Conservation (phyloP, 306 rosid species). For the Fragaria iinumae region DNA sequence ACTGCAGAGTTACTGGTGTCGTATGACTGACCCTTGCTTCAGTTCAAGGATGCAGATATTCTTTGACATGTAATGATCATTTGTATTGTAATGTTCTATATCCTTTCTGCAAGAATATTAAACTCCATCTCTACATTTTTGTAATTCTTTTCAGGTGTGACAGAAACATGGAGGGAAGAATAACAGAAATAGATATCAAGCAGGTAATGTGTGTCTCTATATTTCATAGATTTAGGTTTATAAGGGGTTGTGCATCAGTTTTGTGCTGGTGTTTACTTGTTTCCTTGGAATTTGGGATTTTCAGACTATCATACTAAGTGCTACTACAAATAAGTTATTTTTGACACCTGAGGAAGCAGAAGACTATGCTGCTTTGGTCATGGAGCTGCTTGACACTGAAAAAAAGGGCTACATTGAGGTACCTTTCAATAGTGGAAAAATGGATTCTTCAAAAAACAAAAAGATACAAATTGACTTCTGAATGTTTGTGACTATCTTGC, state of each 20-base stretch:
- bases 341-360: constrained; percentile 80
- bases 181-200: constrained; percentile 55
- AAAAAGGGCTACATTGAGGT: constrained; percentile 76
- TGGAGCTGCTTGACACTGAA: constrained; percentile 66
- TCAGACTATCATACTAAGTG: constrained; percentile 60
- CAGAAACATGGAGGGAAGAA: constrained; percentile 71
- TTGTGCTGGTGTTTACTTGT: not conserved
- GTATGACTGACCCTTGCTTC: constrained; percentile 47
- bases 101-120: not conserved
- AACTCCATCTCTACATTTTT: not conserved
- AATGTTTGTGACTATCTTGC: constrained; percentile 12
- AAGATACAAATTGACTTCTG: constrained; percentile 1
- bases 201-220: constrained; percentile 39
- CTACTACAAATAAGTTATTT: constrained; percentile 62
- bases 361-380: constrained; percentile 58
- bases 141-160: constrained; percentile 54
- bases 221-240: not conserved
- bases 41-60: constrained; percentile 57
- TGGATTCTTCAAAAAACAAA: not conserved
- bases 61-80: constrained; percentile 64
- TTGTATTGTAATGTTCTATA: not conserved
- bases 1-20: constrained; percentile 55
- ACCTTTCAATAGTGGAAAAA: not conserved
- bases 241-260: not conserved
- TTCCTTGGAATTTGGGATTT: not conserved